phyloP scores from a whole-genome alignment of 306 rosid genomes.

The Begonia peltatifolia region DNA sequence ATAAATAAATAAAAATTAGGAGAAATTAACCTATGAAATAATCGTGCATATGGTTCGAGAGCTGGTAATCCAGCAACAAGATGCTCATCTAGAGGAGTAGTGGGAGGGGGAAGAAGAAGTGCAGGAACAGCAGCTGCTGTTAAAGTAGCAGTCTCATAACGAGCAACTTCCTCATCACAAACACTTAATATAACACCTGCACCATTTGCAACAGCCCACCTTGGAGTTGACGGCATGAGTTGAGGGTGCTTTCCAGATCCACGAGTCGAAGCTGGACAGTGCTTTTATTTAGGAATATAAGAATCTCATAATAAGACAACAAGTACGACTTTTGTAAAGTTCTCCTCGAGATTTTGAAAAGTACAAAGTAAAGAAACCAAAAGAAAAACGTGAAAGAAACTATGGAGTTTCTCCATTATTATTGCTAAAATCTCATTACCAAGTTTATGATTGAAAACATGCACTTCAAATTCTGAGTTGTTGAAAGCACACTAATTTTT shows the following conservation, averaged over 20 bases:
- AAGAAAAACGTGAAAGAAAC: too few species aligned
- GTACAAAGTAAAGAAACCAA: too few species aligned
- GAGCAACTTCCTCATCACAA: constrained; percentile 95
- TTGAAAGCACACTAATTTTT: too few species aligned
- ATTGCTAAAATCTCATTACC: too few species aligned
- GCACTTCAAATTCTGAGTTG: too few species aligned
- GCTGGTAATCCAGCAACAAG: constrained; percentile 97
- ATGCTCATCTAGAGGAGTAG: constrained; percentile 94
- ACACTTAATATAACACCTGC: constrained; percentile 98
- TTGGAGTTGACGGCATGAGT: constrained; percentile 82
- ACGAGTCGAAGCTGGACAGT: constrained; percentile 25
- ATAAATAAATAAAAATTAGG: too few species aligned
- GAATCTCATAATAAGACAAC: too few species aligned
- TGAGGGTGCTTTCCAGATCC: constrained; percentile 99
- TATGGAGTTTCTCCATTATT: too few species aligned
- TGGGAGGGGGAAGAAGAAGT: constrained; percentile 96
- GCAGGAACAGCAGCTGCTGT: constrained; percentile 97
- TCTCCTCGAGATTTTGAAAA: too few species aligned
- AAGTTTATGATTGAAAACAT: too few species aligned
- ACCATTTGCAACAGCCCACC: constrained; percentile 99
- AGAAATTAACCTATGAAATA: constrained; percentile 70
- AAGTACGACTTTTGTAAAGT: too few species aligned
- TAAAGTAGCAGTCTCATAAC: constrained; percentile 88
- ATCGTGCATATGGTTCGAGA: constrained; percentile 95
- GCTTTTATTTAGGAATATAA: too few species aligned